Percentiles rank a stretch among this genome's conserved stretches.
Conservation (phyloP, 2,329 filamentous ascomycete species). For the Epichloe sylvatica region DNA sequence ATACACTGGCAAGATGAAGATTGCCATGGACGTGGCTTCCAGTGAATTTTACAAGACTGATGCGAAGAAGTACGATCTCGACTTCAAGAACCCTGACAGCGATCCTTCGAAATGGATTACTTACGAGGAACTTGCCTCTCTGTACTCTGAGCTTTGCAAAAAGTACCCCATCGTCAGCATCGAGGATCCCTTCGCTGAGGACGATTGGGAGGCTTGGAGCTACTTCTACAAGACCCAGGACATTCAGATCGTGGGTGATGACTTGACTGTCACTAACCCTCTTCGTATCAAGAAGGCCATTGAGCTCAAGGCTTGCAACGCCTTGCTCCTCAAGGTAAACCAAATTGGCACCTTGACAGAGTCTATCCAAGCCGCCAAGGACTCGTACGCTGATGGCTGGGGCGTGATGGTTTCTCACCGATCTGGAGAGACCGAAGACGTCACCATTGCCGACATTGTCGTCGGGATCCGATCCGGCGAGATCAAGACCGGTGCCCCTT, state of each 20-base stretch:
- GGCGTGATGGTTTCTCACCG: constrained; percentile 99
- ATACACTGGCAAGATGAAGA: constrained; percentile 92
- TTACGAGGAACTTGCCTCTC: constrained; percentile 87
- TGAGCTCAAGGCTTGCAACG: constrained; percentile 96
- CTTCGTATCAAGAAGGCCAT: constrained; percentile 99
- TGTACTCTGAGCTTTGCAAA: constrained; percentile 76
- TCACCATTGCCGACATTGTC: constrained; percentile 95
- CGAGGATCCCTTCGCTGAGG: constrained; percentile 98
- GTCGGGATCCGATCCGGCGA: constrained; percentile 93
- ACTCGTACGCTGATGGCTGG: constrained; percentile 90
- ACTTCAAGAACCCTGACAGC: constrained; percentile 99
- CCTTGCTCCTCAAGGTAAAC: constrained; percentile 98
- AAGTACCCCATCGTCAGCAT: constrained; percentile 99
- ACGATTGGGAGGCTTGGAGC: constrained; percentile 99
- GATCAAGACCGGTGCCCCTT: constrained; percentile 97
- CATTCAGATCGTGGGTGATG: constrained; percentile 97
- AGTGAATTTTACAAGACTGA: constrained; percentile 99
- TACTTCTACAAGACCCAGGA: constrained; percentile 99
- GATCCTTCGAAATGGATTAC: constrained; percentile 96
- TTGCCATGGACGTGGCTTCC: constrained; percentile 97
- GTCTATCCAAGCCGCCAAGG: constrained; percentile 98
- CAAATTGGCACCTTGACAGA: constrained; percentile 98
- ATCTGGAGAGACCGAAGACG: constrained; percentile 98
- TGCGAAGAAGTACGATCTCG: constrained; percentile 98
- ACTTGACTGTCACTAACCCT: constrained; percentile 98